These are phyloP conservation scores for Rhododendron ovatum DNA, from an alignment of 148 eudicot genomes.

Conservation along the genomic window DNA sequence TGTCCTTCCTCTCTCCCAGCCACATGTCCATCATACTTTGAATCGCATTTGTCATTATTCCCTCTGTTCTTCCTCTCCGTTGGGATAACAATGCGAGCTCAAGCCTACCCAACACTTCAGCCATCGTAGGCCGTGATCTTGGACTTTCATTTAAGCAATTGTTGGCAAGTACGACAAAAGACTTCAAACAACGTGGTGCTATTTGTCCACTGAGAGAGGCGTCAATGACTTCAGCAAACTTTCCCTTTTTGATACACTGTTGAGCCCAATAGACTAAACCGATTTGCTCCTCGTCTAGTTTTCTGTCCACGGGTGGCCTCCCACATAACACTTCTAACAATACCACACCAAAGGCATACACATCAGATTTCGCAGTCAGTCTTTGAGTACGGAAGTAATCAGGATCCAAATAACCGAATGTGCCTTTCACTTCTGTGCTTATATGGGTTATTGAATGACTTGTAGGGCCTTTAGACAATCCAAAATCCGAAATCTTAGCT, in stretches of 20 bases:
- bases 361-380: background rate
- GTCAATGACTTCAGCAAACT: conserved; percentile 1
- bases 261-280: background rate
- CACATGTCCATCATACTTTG: background rate
- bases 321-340: conserved; percentile 17
- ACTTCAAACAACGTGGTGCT: background rate
- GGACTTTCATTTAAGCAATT: background rate
- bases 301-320: background rate
- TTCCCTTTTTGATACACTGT: background rate
- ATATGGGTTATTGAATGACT: background rate
- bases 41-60: background rate
- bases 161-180: background rate
- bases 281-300: background rate
- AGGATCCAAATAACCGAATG: conserved; percentile 1
- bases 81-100: background rate
- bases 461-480: background rate
- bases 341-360: background rate
- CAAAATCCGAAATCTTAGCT: conserved; percentile 4
- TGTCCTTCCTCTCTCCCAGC: background rate
- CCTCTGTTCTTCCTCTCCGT: background rate
- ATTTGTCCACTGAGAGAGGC: background rate
- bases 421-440: background rate
- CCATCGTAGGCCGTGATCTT: background rate
- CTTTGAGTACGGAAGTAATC: background rate
- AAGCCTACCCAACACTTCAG: background rate